A percentile compares a stretch with the other conserved stretches of the same genome.
phyloP scores from a whole-genome alignment of 805 yeast species.

The Alloascoidea hylecoeti region DNA sequence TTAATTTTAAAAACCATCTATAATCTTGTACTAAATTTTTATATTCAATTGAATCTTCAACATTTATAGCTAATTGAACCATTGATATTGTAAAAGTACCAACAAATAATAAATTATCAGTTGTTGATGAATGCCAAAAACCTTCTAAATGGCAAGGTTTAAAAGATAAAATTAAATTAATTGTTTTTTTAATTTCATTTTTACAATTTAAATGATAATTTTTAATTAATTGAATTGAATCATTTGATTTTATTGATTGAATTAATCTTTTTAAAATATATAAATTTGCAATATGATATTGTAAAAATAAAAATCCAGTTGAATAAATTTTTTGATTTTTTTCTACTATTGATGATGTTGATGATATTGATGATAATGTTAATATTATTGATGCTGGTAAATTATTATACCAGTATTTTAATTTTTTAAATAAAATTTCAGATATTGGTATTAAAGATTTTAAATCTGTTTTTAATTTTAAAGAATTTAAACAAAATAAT shows the following conservation, averaged over 20 bases:
- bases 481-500: constrained; percentile 59
- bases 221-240: constrained; percentile 36
- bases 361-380: too few species aligned
- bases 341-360: constrained; percentile 53
- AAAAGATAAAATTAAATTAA: constrained; percentile 62
- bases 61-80: constrained; percentile 41
- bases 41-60: constrained; percentile 49
- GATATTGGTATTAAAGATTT: not conserved
- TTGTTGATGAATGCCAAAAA: constrained; percentile 80
- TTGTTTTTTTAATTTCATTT: constrained; percentile 67
- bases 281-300: too few species aligned
- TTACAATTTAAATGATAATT: constrained; percentile 82
- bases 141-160: constrained; percentile 75
- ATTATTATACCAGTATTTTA: not conserved
- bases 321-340: constrained; percentile 70
- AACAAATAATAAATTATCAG: constrained; percentile 65
- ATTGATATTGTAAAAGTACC: constrained; percentile 82
- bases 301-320: too few species aligned
- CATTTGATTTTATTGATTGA: constrained; percentile 18
- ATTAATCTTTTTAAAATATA: too few species aligned
- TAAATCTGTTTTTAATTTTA: constrained; percentile 25
- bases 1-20: constrained; percentile 59
- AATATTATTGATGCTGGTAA: too few species aligned
- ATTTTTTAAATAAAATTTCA: constrained; percentile 14
- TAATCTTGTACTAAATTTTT: constrained; percentile 61